Base-by-base conservation (phyloP, 1,284 basidiomycete species). In the Ganoderma lucidum region DNA sequence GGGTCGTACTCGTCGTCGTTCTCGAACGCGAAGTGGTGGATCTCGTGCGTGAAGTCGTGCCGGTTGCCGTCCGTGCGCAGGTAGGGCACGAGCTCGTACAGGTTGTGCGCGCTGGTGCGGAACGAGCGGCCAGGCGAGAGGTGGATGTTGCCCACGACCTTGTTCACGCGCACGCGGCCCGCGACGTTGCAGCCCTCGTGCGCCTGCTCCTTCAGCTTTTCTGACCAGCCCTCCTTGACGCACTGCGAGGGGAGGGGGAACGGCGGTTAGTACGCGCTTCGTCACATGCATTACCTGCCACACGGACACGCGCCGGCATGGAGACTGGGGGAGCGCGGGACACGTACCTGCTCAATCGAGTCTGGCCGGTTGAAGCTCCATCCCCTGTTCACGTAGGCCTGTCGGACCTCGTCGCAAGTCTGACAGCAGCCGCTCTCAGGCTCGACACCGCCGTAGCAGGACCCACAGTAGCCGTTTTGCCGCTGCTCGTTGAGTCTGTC, bases 361-460 rank as follows among this genome's bases (percentile, higher is more conserved):
- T 98, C 94, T 17, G 98, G 98, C 78, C 93, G 93, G 73, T 85
- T 82, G 81, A 99, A 99, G 78, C 93, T 96, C 98, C 98, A 99
- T 17, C 97, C 97, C 75, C 93, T 91, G 77, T 93, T 90, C 61
- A 95, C 88, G 82, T 99, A 99, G 30, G 96, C 87, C 79, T 94
- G 88, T 63, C 97, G 88, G 45, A 99, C 98, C 4, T 97, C 93
- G 77, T 99, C 98, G 79, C 98, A 99, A 62, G 92, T 93, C 80
- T 99, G 96, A 82, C 98, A 99, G 83, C 98, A 99, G 6, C 95
- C 95, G 76, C 82, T 85, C 67, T 88, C 88, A 1, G 96, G 94
- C 58, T 91, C 90, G 30, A 91, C 78, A 64, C 96, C 98, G 67
- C 98, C 98, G 77, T 96, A 99, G 82, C 98, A 99, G 23, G 95